Percentiles rank a stretch among this genome's conserved stretches.
These are phyloP conservation scores for Allium fistulosum DNA, from an alignment of 106 monocot genomes.

Conservation along the genomic window DNA sequence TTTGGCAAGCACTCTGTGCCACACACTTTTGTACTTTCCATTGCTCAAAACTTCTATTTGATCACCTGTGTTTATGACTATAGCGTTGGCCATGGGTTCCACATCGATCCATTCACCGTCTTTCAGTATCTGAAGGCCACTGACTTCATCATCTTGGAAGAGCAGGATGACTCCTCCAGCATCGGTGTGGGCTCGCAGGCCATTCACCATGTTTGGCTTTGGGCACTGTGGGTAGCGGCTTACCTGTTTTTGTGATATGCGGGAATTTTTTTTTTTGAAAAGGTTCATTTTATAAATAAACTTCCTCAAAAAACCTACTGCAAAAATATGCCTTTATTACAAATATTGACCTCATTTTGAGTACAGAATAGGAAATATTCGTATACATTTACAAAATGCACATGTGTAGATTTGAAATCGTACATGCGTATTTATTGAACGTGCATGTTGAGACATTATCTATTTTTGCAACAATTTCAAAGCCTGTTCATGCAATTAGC, in stretches of 20 bases:
- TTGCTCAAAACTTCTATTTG: slow-evolving; percentile 78
- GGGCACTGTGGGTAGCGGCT: slow-evolving; percentile 78
- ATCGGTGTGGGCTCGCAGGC: slow-evolving; percentile 74
- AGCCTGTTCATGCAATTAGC: no score
- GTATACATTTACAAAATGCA: no score
- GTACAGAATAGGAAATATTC: no score
- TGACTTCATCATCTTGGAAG: slow-evolving; percentile 68
- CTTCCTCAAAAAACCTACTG: no score
- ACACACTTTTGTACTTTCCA: slow-evolving; percentile 57
- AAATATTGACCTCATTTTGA: no score
- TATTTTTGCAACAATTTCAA: no score
- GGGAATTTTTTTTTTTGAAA: no score
- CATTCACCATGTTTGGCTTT: slow-evolving; percentile 29
- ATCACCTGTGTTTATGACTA: slow-evolving; percentile 83
- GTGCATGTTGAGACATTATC: no score
- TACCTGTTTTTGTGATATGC: slow-evolving; percentile 3
- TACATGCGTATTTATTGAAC: no score
- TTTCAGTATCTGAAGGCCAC: slow-evolving; percentile 56
- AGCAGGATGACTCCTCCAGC: slow-evolving; percentile 85
- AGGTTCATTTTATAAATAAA: no score
- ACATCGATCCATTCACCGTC: slow-evolving; percentile 71
- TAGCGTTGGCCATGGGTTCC: slow-evolving; percentile 38
- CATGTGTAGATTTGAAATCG: no score
- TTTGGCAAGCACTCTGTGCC: slow-evolving; percentile 46
- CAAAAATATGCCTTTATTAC: no score